Base-by-base conservation (phyloP, 108 stramenopile genomes). In the Thalassiosira profunda region DNA sequence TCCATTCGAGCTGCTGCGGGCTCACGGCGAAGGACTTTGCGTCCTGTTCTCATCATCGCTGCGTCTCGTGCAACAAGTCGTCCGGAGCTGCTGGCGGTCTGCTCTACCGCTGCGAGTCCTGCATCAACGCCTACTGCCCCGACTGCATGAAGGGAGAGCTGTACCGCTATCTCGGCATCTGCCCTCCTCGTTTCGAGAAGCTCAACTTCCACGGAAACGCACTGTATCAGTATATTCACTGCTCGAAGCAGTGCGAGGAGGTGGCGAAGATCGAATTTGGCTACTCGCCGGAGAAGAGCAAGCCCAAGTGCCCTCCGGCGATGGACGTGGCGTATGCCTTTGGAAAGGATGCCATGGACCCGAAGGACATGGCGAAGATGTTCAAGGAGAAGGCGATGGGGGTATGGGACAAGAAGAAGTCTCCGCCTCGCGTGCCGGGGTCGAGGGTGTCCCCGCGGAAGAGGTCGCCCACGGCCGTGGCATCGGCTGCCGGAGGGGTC, bases 1-100 rank as follows among this genome's bases (percentile, higher is more conserved):
- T 79, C 0, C 90, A 91, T 45, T 37, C 53, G 10, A 4, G 40
- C 11, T 85, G 88, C 60, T 70, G 54, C 58, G 87, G 84, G 15
- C 24, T 82, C 14, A 25, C 49, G 14, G 54, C 61, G 46, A 52
- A 64, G 37, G 58, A 76, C 3, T 84, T 76, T 47, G 55, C 51
- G n/a, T 67, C 37, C 14, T 97, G 97, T 42, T 74, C 83, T 7
- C 97, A 97, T 49, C 97, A 97, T 78, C 58, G 54, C 28, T 97
- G 97, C 61, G 31, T 31, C 17, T 42, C 24, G 1, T 97, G 97
- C 52, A 48, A 29, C 2, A 86, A 90, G 49, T 81, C 62, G 12
- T 67, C 82, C 10, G 15, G 38, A 3, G 65, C 75, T 14, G 90
- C 84, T 9, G 92, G 96, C 1, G 95, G 95, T n/a, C 34, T 97